These are phyloP conservation scores for Coleophoma cylindrospora DNA, from an alignment of 2,329 filamentous ascomycete species.

Conservation along the genomic window DNA sequence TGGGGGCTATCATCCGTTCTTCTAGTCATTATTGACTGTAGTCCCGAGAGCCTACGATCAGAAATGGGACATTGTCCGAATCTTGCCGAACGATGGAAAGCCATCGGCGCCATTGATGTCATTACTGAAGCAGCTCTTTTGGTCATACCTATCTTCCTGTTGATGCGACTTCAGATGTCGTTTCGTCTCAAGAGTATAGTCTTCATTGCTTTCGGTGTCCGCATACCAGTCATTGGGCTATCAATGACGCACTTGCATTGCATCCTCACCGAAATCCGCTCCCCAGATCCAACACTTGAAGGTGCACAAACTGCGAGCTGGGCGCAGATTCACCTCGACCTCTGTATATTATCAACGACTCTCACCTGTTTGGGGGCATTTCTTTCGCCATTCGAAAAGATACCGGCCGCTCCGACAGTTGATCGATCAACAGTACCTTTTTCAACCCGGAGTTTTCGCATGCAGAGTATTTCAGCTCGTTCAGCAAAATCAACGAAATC, in stretches of 20 bases:
- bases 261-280: slow-evolving; percentile 23
- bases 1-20: not conserved
- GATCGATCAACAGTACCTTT: not conserved
- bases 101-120: not conserved
- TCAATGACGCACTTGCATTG: slow-evolving; percentile 31
- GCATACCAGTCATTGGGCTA: slow-evolving; percentile 22
- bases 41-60: not conserved
- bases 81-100: not conserved
- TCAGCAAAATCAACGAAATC: no score
- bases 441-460: not conserved
- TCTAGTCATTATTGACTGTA: not conserved
- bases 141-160: not conserved
- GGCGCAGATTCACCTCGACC: slow-evolving; percentile 33
- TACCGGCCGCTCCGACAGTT: no score
- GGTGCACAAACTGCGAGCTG: slow-evolving; percentile 30
- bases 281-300: slow-evolving; percentile 29
- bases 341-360: slow-evolving; percentile 33
- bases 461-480: not conserved
- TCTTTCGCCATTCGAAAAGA: not conserved
- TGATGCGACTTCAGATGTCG: not conserved
- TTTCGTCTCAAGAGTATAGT: not conserved
- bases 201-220: not conserved
- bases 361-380: slow-evolving; percentile 38
- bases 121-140: not conserved
- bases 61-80: not conserved